Evolutionary conservation across 768 basidiomycete species (phyloP), one percentile per base, ranked within the genome.

Genomic region (Suillus variegatus): DNA sequence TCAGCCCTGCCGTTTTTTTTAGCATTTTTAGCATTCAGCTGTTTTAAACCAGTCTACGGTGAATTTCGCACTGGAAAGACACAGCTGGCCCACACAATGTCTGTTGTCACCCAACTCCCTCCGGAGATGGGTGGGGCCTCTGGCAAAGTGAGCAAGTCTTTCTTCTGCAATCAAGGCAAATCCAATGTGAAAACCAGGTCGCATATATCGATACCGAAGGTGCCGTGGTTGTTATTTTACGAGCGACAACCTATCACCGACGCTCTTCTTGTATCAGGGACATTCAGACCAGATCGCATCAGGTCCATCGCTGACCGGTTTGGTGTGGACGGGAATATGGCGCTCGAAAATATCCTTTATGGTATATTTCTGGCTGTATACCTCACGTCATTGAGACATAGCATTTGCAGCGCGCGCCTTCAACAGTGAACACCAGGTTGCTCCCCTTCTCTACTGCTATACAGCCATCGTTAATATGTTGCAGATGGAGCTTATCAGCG

Each of bases 21-120:
- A 44, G 32, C 22, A 35, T 46, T 36, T 25, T 43, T 35, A 25
- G 58, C 25, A 38, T 20, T 61, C 63, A 61, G 63, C 47, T 63
- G 52, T 58, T 55, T 9, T 8, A 49, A 28, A 35, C 18, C 65
- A 94, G 95, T 98, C 2, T 99, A 95, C 72, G 96, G 97, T 54
- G 96, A 99, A 77, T 98, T 92, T 77, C 86, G 96, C 40, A 98
- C 97, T 0, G 96, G 96, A 38, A 96, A 97, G 79, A 97, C 96
- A 6, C 97, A 99, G 74, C 82, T 97, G 60, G 94, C 94, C 32
- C 97, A 97, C 77, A 99, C 96, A 14, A 91, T 97, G 85, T 94
- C 93, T 71, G 93, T 99, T 8, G 81, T 95, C 6, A 78, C 94
- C 5, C 96, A 99, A 73, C 85, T 98, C 54, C 96, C 96, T 36